Evolutionary conservation across 306 rosid genomes (phyloP).

Genomic region (Rosa multiflora): DNA sequence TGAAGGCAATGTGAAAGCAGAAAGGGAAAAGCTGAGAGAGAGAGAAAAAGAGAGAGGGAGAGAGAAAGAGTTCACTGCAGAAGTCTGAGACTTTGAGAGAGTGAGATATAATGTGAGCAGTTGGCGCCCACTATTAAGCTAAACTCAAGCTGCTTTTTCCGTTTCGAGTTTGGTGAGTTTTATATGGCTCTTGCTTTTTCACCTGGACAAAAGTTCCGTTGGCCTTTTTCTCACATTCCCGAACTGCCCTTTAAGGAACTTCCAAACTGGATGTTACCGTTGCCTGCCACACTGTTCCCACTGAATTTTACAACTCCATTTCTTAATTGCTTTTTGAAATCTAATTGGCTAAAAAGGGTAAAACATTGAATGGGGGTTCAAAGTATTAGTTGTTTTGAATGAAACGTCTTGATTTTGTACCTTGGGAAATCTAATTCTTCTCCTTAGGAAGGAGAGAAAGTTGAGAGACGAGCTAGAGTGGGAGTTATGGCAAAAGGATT

Average conservation of each 20-base stretch:
- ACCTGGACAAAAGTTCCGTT: slow-evolving; percentile 59
- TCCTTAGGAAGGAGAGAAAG: not conserved
- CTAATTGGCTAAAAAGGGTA: slow-evolving; percentile 7
- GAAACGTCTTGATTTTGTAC: not conserved
- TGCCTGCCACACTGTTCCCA: slow-evolving; percentile 49
- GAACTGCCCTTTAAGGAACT: slow-evolving; percentile 68
- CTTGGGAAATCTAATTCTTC: slow-evolving; percentile 6
- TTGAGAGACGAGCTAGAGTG: not conserved
- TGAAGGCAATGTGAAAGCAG: slow-evolving; percentile 26
- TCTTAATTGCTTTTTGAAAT: slow-evolving; percentile 4
- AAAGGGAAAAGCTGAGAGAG: slow-evolving; percentile 25
- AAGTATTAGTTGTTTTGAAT: not conserved
- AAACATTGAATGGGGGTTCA: not conserved
- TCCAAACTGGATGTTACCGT: slow-evolving; percentile 89
- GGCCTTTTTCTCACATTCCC: slow-evolving; percentile 44
- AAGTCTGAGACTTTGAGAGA: slow-evolving; percentile 25
- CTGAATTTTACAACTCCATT: slow-evolving; percentile 31
- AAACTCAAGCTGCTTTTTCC: not conserved
- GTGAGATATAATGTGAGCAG: slow-evolving; percentile 26
- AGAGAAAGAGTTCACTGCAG: slow-evolving; percentile 26
- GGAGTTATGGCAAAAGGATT: not conserved
- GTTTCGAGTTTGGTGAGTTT: slow-evolving; percentile 15
- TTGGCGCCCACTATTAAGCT: slow-evolving; percentile 42
- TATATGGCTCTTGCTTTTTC: slow-evolving; percentile 27
- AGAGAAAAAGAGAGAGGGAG: slow-evolving; percentile 28